phyloP scores from a whole-genome alignment of 129 eudicot genomes.

The Saussurea involucrata region DNA sequence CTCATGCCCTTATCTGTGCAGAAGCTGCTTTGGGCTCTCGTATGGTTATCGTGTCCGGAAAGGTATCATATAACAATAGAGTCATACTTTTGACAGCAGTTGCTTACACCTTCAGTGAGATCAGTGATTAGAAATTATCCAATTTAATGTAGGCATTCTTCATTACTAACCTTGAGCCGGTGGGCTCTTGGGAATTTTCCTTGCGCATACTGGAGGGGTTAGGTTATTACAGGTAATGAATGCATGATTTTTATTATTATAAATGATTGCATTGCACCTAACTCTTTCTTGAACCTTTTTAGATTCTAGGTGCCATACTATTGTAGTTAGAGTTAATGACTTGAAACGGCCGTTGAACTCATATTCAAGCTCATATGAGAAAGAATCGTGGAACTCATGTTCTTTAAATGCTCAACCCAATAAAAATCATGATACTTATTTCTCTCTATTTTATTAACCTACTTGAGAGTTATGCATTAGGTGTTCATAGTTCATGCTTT shows the following conservation, averaged over 20 bases:
- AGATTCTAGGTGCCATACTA: background rate
- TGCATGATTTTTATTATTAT: background rate
- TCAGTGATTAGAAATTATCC: background rate
- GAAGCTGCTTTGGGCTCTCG: conserved; percentile 66
- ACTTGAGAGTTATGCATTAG: background rate
- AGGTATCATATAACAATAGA: conserved; percentile 44
- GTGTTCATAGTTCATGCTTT: background rate
- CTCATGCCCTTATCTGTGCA: conserved; percentile 83
- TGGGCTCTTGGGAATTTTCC: conserved; percentile 65
- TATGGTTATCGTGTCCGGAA: conserved; percentile 63
- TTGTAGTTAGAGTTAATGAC: background rate
- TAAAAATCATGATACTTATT: background rate
- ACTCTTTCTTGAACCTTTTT: background rate
- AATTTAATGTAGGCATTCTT: conserved; percentile 61
- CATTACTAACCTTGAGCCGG: conserved; percentile 74
- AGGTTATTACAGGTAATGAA: conserved; percentile 71
- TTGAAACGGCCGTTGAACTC: background rate
- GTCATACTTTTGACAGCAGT: conserved; percentile 4
- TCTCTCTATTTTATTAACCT: background rate
- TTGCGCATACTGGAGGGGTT: conserved; percentile 60
- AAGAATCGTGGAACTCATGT: background rate
- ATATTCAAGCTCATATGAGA: background rate
- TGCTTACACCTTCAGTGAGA: background rate
- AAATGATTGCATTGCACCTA: conserved; percentile 4
- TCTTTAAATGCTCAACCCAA: background rate